These are phyloP conservation scores for Eimeria acervulina DNA, from an alignment of 169 alveolate species.

Conservation along the genomic window DNA sequence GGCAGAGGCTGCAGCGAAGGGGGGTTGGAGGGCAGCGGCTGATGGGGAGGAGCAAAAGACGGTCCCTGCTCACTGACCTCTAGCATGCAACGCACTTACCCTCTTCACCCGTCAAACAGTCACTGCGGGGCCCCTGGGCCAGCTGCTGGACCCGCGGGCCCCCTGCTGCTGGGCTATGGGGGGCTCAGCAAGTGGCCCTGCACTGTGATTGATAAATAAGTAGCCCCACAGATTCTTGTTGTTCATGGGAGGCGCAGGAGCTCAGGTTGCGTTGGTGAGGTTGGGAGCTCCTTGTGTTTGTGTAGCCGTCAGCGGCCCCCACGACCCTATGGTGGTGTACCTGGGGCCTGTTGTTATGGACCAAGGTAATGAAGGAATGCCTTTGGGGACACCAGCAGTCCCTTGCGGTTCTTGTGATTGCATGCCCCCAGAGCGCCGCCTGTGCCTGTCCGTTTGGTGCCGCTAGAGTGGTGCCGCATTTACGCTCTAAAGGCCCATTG, in stretches of 20 bases:
- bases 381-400: neutral
- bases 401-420: neutral
- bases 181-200: neutral
- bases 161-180: too few species aligned
- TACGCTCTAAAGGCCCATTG: neutral
- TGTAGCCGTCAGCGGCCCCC: neutral
- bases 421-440: neutral
- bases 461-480: neutral
- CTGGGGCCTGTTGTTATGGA: neutral
- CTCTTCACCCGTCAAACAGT: neutral
- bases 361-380: neutral
- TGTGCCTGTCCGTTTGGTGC: too few species aligned
- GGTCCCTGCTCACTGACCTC: conserved; percentile 50
- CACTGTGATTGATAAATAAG: neutral
- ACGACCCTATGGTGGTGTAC: neutral
- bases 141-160: too few species aligned
- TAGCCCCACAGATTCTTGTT: too few species aligned
- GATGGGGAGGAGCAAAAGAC: conserved; percentile 45
- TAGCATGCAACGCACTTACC: neutral
- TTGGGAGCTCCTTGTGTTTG: neutral
- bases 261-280: neutral
- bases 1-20: conserved; percentile 20
- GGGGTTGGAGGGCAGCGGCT: conserved; percentile 6
- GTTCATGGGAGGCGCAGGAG: neutral
- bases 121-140: neutral